Base-by-base conservation (phyloP, 2,329 filamentous ascomycete species). In the Macroventuria anomochaeta region DNA sequence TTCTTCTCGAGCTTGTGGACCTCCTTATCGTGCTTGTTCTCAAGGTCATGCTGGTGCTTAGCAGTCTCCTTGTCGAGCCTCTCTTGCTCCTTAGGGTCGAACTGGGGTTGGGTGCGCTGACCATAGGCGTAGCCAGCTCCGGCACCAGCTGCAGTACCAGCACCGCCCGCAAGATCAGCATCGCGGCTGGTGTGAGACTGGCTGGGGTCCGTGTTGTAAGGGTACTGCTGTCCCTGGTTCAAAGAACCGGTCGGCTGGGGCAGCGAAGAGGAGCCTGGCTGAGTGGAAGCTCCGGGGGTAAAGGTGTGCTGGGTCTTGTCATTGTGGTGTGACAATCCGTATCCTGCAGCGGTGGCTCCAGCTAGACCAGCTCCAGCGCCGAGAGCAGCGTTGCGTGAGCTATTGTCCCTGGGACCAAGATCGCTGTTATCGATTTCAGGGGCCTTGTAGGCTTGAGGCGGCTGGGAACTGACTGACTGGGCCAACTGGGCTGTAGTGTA, bases 61-160 rank as follows among this genome's bases (percentile, higher is more conserved):
- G 59, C 57, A 3, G 38, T 29, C 26, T 64, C 55, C 39, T 61
- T 63, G n/a, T 61, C 43, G 1, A 57, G 49, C 33, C 40, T 55
- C 32, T 55, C 58, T 48, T 58, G 49, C 43, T 67, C 57, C n/a
- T 64, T 55, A 17, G 53, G 41, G 13, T 56, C 53, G 7, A 51
- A 51, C 10, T 51, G 47, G 18, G 46, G 42, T 41, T 56, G 53
- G 2, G 58, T 42, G 13, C 70, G 62, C 38, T 73, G 66, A 7
- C 64, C 65, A 40, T 66, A 57, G 3, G 61, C 67, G 42, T 73
- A 68, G 8, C 62, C 63, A 12, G 64, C 69, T n/a, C 67, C 70
- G 11, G 61, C 59, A 28, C 58, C 25, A 37, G 53, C 60, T 15
- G 46, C 62, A 37, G 57, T 53, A 29, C 57, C 64, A 46, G 55